These are phyloP conservation scores for Neoscytalidium dimidiatum DNA, from an alignment of 2,329 filamentous ascomycete species.

Conservation along the genomic window DNA sequence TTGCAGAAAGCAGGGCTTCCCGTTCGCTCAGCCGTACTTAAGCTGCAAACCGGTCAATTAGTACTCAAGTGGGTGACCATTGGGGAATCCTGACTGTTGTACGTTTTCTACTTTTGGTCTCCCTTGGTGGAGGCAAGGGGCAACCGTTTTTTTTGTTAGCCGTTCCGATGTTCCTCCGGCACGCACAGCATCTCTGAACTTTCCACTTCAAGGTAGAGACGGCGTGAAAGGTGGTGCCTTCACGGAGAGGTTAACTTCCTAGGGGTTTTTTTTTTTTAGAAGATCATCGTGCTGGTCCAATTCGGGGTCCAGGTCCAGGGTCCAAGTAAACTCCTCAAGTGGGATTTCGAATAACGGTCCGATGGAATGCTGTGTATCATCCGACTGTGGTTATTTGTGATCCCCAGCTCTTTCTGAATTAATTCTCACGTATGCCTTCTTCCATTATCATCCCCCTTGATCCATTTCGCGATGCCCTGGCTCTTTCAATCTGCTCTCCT, in stretches of 20 bases:
- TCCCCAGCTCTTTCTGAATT: no score
- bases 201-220: background rate
- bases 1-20: background rate
- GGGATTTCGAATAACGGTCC: background rate
- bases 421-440: background rate
- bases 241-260: background rate
- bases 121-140: background rate
- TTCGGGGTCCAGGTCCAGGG: background rate
- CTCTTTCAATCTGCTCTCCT: background rate
- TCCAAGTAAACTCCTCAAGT: background rate
- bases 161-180: background rate
- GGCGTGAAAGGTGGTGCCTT: no score
- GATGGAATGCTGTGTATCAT: no score
- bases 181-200: background rate
- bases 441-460: background rate
- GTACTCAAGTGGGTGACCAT: slow-evolving; percentile 22
- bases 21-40: slow-evolving; percentile 5
- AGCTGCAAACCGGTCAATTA: slow-evolving; percentile 20
- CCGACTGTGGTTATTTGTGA: background rate
- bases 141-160: background rate
- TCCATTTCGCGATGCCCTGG: background rate
- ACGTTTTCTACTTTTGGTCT: slow-evolving; percentile 22
- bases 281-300: background rate
- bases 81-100: slow-evolving; percentile 21
- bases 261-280: background rate